Evolutionary conservation across 352 stramenopile species (phyloP).

Genomic region (Saprolegnia diclina): DNA sequence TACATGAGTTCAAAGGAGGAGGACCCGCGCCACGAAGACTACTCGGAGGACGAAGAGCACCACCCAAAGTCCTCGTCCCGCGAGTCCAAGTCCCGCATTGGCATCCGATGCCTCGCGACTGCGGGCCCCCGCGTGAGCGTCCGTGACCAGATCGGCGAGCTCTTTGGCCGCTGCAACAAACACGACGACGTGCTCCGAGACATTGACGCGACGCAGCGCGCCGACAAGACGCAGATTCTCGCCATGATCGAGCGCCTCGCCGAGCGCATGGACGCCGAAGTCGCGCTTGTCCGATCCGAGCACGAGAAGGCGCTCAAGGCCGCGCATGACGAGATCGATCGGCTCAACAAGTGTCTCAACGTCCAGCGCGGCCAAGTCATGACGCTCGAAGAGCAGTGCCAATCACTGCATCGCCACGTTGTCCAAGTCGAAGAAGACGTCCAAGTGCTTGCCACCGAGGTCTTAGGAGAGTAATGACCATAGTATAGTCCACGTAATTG

Average conservation of each 20-base stretch:
- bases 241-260: slow-evolving; percentile 79
- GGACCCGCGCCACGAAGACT: slow-evolving; percentile 13
- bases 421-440: slow-evolving; percentile 82
- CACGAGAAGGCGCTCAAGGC: slow-evolving; percentile 81
- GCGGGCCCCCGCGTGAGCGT: slow-evolving; percentile 47
- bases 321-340: slow-evolving; percentile 74
- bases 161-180: slow-evolving; percentile 72
- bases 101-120: slow-evolving; percentile 8
- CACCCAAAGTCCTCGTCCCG: background rate
- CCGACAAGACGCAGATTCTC: slow-evolving; percentile 66
- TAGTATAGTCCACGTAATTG: too few species aligned
- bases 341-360: slow-evolving; percentile 78
- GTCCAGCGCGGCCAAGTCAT: slow-evolving; percentile 78
- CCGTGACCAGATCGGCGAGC: slow-evolving; percentile 71
- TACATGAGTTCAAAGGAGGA: background rate
- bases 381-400: slow-evolving; percentile 75
- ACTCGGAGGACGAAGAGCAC: slow-evolving; percentile 23
- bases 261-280: slow-evolving; percentile 66
- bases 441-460: slow-evolving; percentile 73
- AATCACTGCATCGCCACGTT: slow-evolving; percentile 79
- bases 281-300: slow-evolving; percentile 68
- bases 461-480: slow-evolving; percentile 59
- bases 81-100: slow-evolving; percentile 24
- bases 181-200: slow-evolving; percentile 82
- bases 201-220: slow-evolving; percentile 75